Base-by-base conservation (phyloP, 805 yeast genomes). In the Kodamaea kakaduensis region DNA sequence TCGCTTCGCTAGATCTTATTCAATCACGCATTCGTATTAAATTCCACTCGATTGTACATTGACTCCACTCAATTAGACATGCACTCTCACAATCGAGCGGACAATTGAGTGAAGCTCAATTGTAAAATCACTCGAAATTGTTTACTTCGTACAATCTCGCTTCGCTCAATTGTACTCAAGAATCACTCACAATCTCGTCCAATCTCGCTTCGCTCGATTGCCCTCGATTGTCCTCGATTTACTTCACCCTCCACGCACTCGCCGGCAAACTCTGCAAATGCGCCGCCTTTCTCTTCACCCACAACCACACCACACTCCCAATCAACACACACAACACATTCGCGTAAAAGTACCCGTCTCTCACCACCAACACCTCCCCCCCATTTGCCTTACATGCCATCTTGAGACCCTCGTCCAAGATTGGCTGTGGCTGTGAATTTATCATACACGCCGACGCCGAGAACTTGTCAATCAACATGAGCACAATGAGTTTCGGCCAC, bases 401-500 rank as follows among this genome's bases (percentile, higher is more conserved):
- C 44, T 76, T 81, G 33, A 58, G 61, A 4, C 54, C 46, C 38
- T 68, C 73, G 34, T 49, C 34, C 1, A 37, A 41, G 15, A 55
- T 50, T n/a, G 25, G 20, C 25, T 37, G 47, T 17, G 26, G 17
- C 1, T 37, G 27, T 1, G 39, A 14, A 4, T 40, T 35, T 8
- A 67, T 54, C 6, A 58, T 46, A 60, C 97, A 90, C 19, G 67
- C 55, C 1, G 88, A 77, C 3, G 59, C 49, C 0, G 97, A 84
- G 47, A 88, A 75, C 46, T 69, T 73, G 59, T 90, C 97, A 37
- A 93, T 90, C 59, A 88, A 69, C 40, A 70, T 75, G 46, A 88
- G 72, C 1, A 90, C 80, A 20, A 93, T 65, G n/a, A 86, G 64
- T 36, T 87, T 72, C 2, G 98, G 98, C 98, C 98, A 93, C 28